Percentiles rank a stretch among this genome's conserved stretches.
Evolutionary conservation across 768 basidiomycete species (phyloP).

Genomic region (Rhizopogon rudus): DNA sequence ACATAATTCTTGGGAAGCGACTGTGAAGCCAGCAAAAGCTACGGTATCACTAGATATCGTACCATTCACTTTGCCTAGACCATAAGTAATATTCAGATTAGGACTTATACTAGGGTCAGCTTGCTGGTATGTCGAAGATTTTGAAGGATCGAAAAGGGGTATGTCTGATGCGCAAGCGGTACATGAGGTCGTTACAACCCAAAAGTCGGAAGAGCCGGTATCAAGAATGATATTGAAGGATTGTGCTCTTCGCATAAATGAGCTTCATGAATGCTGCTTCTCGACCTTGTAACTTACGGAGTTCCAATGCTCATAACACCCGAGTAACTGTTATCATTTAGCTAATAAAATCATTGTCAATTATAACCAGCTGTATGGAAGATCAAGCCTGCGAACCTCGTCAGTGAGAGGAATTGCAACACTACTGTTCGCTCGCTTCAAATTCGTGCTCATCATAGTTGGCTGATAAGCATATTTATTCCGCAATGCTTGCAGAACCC

Average conservation of each 20-base stretch:
- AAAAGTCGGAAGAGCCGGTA: constrained; percentile 91
- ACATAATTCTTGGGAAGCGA: constrained; percentile 53
- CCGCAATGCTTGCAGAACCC: constrained; percentile 38
- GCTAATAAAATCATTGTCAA: constrained; percentile 24
- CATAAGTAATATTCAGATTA: constrained; percentile 49
- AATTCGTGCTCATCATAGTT: not conserved
- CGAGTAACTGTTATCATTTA: constrained; percentile 53
- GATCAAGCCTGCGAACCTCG: constrained; percentile 36
- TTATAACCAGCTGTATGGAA: not conserved
- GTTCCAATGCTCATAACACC: constrained; percentile 52
- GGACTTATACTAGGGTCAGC: constrained; percentile 7
- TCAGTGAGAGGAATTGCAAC: constrained; percentile 39
- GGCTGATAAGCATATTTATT: constrained; percentile 40
- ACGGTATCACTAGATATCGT: constrained; percentile 55
- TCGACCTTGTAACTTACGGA: constrained; percentile 42
- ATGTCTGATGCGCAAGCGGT: constrained; percentile 33
- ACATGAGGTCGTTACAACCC: constrained; percentile 64
- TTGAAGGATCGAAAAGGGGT: constrained; percentile 39
- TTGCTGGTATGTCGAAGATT: constrained; percentile 35
- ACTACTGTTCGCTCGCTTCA: constrained; percentile 31
- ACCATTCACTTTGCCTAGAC: constrained; percentile 65
- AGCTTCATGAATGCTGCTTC: constrained; percentile 2
- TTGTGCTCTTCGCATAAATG: constrained; percentile 43
- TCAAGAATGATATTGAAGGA: constrained; percentile 79
- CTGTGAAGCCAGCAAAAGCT: constrained; percentile 55